Evolutionary conservation across 1,139 yeast genomes (phyloP), one percentile per base, ranked within the genome.

Genomic region (Yamadazyma diospyri): DNA sequence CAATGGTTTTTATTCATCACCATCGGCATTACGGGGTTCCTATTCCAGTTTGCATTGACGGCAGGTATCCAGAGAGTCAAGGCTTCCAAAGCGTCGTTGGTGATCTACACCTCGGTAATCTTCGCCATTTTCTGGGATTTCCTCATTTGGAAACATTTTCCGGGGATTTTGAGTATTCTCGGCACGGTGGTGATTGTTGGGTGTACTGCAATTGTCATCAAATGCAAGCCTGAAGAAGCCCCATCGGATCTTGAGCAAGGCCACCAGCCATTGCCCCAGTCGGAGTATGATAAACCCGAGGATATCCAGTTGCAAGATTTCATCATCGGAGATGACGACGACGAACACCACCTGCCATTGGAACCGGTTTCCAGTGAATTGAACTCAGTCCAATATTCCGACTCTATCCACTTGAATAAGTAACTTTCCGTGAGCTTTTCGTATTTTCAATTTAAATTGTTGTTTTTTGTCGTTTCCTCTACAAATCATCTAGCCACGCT

Each of bases 91-190:
- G 88, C 89, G 0, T 70, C 92, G 4, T 69, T 84, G 40, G 81
- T 85, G 72, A 63, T 76, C 5, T 88, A 88, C 55, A 70, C 87
- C 2, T 86, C 81, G 48, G 71, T 88, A 69, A 60, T 87, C 1
- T 86, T 82, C 60, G 92, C 95, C 0, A 61, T 86, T n/a, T 43
- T 82, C 22, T 81, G 89, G 78, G 96, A 88, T 50, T 62, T 78
- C 23, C 37, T 76, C 1, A 63, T 87, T 25, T 87, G 88, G 80
- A 71, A 76, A 37, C 87, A 81, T 50, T 55, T 78, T 22, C 96
- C 96, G 0, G 81, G 79, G 15, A 37, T 76, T 16, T 68, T 84
- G 62, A 80, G 89, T 40, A 59, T 78, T 45, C 47, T 79, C 25
- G 97, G 97, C 1, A 81, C 82, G 36, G 39, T 69, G 0, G 62